phyloP scores from a whole-genome alignment of 139 green algal genomes.

The Yamagishiella unicocca region DNA sequence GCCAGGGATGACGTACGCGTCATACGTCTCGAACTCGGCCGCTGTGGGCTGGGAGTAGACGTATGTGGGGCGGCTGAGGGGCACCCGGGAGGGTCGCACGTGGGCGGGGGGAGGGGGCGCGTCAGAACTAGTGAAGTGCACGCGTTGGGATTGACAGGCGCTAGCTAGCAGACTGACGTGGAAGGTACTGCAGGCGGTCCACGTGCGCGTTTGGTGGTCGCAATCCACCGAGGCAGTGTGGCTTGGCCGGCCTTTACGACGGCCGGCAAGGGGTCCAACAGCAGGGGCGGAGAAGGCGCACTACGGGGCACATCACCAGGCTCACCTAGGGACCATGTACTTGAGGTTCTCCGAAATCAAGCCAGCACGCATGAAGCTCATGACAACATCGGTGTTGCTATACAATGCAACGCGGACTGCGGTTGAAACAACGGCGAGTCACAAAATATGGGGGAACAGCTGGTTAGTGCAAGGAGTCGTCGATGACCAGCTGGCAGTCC shows the following conservation, averaged over 20 bases:
- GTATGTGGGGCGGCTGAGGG: background rate
- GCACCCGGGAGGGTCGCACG: background rate
- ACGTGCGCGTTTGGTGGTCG: too few species aligned
- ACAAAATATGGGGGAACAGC: too few species aligned
- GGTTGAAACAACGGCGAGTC: too few species aligned
- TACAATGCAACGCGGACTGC: slow-evolving; percentile 15
- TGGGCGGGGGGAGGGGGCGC: background rate
- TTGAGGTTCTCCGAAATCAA: background rate
- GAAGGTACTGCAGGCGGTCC: too few species aligned
- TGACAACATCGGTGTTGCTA: background rate
- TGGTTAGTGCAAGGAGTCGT: too few species aligned
- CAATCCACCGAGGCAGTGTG: too few species aligned
- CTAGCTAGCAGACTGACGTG: too few species aligned
- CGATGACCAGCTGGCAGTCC: too few species aligned
- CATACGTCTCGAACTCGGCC: background rate
- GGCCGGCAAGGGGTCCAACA: too few species aligned
- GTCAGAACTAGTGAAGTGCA: background rate
- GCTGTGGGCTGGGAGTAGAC: background rate
- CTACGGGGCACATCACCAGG: too few species aligned
- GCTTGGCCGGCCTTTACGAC: too few species aligned
- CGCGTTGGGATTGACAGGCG: background rate
- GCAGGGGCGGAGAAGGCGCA: too few species aligned
- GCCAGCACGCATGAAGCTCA: background rate
- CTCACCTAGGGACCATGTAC: background rate
- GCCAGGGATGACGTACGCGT: slow-evolving; percentile 5